These are phyloP conservation scores for Ogataea thermomethanolica DNA, from an alignment of 805 yeast genomes.

Conservation along the genomic window DNA sequence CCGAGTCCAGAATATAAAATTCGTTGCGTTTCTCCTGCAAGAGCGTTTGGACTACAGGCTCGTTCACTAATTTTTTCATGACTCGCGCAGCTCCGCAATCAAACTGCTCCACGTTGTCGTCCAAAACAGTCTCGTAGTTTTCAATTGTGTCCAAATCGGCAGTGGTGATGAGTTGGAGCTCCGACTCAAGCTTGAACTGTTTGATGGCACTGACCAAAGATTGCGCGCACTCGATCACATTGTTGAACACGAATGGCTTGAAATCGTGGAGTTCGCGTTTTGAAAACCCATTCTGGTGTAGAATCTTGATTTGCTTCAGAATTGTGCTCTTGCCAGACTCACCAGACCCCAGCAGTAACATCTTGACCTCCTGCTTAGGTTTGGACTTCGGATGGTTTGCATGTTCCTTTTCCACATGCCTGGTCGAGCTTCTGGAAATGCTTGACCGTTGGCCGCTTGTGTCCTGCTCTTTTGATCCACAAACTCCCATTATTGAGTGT, in stretches of 20 bases:
- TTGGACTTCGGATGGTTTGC: slow-evolving; percentile 7
- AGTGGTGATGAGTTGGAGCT: slow-evolving; percentile 31
- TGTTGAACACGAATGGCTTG: slow-evolving; percentile 74
- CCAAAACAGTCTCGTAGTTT: slow-evolving; percentile 48
- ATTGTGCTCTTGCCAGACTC: slow-evolving; percentile 81
- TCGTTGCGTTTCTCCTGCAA: slow-evolving; percentile 58
- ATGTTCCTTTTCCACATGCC: background rate
- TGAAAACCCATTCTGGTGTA: slow-evolving; percentile 69
- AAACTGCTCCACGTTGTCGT: slow-evolving; percentile 46
- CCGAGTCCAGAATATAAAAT: slow-evolving; percentile 83
- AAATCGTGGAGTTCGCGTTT: slow-evolving; percentile 70
- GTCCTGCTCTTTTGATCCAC: slow-evolving; percentile 27
- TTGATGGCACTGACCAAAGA: slow-evolving; percentile 64
- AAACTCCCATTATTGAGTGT: slow-evolving; percentile 24
- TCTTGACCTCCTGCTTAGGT: slow-evolving; percentile 55
- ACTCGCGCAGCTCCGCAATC: slow-evolving; percentile 47
- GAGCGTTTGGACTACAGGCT: slow-evolving; percentile 55
- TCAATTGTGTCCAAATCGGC: slow-evolving; percentile 43
- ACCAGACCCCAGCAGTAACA: slow-evolving; percentile 82
- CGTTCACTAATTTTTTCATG: slow-evolving; percentile 51
- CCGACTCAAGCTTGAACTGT: slow-evolving; percentile 41
- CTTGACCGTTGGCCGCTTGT: background rate
- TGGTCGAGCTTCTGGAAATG: slow-evolving; percentile 1
- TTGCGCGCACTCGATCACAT: slow-evolving; percentile 72
- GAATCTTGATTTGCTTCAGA: slow-evolving; percentile 75